Evolutionary conservation across 805 yeast genomes (phyloP), one percentile per base, ranked within the genome.

Genomic region (Candida sithepensis): DNA sequence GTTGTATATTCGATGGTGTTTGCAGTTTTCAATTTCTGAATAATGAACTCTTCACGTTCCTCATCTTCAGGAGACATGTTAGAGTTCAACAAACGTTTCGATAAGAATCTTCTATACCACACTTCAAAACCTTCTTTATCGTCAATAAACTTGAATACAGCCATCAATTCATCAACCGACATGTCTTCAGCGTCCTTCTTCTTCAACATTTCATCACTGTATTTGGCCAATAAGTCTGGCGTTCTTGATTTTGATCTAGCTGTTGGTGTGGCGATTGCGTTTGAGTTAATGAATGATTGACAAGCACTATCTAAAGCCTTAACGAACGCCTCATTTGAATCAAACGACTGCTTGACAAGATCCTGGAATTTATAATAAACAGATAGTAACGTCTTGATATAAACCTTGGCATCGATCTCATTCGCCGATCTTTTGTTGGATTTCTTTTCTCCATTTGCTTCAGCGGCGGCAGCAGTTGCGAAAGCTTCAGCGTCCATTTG

Each of bases 121-220:
- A 84, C 85, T 70, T 94, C 98, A 68, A 94, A 95, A 38, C 94
- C 88, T 71, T 95, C 98, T 66, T 90, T 91, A 65, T 94, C 98
- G 39, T 88, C 90, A 49, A 95, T 77, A 63, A 87, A 92, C 61
- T 84, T 84, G 74, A 94, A 88, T 23, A 94, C 75, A 14, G 84
- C 79, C 87, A 92, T 88, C 58, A 94, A 78, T 60, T 91, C 94
- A 56, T 86, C 91, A 41, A 86, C 81, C 45, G 82, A 81, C 83
- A 91, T 81, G 61, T 85, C 92, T 49, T 73, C 70, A n/a, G 78
- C 70, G 41, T 81, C 76, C n/a, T 82, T 78, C 62, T 84, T 85
- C 63, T 84, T 88, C 58, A 95, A 77, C 56, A 91, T 73, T 41
- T 83, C 78, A 69, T 94, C 99, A 46, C 91, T 81, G 65, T 89